These are phyloP conservation scores for Globisporangium polare DNA, from an alignment of 352 stramenopile genomes.

Conservation along the genomic window DNA sequence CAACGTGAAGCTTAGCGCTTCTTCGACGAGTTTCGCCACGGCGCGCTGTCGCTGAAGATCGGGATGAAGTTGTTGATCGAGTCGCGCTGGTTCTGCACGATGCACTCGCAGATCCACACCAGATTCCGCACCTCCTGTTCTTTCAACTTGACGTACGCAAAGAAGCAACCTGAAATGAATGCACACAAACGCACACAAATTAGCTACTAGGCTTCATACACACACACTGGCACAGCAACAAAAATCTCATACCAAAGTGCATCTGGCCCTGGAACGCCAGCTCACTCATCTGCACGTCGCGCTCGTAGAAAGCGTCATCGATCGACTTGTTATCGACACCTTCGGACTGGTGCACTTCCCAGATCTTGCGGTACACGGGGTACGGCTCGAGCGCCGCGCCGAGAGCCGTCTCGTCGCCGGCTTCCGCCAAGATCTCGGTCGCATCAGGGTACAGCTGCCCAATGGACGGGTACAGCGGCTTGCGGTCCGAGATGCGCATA, in stretches of 20 bases:
- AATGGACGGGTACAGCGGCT: conserved; percentile 96
- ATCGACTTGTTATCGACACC: conserved; percentile 96
- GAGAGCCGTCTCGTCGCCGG: conserved; percentile 88
- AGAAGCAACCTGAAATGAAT: conserved; percentile 84
- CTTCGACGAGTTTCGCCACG: conserved; percentile 84
- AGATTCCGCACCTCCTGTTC: conserved; percentile 99
- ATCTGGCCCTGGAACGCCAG: conserved; percentile 99
- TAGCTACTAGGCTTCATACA: background rate
- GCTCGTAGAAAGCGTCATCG: conserved; percentile 99
- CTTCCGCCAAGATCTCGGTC: conserved; percentile 92
- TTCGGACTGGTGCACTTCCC: conserved; percentile 94
- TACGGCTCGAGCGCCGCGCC: conserved; percentile 91
- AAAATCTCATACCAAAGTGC: conserved; percentile 89
- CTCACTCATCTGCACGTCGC: conserved; percentile 97
- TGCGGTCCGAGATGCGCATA: conserved; percentile 97
- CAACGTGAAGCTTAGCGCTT: conserved; percentile 30
- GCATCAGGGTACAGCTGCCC: conserved; percentile 97
- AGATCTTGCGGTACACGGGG: conserved; percentile 96
- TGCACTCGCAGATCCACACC: conserved; percentile 99
- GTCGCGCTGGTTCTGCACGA: conserved; percentile 98
- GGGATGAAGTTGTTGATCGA: conserved; percentile 99
- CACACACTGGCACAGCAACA: background rate
- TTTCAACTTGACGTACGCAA: conserved; percentile 99
- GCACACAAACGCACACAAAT: background rate
- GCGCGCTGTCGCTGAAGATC: conserved; percentile 95